Base-by-base conservation (phyloP, 257 asterid genomes). In the Nicotiana benthamiana region DNA sequence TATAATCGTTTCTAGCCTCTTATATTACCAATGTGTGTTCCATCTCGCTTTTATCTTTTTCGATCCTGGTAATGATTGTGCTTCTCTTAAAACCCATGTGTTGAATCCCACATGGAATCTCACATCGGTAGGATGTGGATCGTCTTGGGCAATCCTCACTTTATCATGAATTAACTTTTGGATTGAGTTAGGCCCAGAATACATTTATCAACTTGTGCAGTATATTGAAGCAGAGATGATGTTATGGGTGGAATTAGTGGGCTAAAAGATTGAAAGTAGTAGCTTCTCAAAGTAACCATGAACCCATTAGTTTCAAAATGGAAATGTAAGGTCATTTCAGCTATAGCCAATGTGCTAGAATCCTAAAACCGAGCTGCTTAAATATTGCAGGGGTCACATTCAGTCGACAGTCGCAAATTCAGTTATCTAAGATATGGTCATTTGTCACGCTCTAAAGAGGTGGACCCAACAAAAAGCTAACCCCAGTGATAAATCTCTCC, bases 1-100 rank as follows among this genome's bases (percentile, higher is more conserved):
- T 83, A 79, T 60, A 81, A 81, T 83, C 46, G 30, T 79, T 81
- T 70, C 60, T 83, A 53, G 80, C 75, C 64, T 81, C 70, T 78
- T 75, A 9, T 60, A 68, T 6, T 15, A 80, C 63, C n/a, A 77
- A 53, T 40, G 32, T 10, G 66, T 56, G 79, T 57, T 20, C 32
- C 27, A 2, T 59, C 34, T 76, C 40, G 27, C 9, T 46, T 72
- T 6, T 20, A 12, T 70, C 77, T 22, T 18, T 22, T 22, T 0
- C 2, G 7, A 22, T 46, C 11, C 7, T 11, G 40, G n/a, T 26
- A 48, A 13, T 24, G 24, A 40, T 70, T 40, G 34, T 68, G 34
- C 32, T 70, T 46, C 36, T 24, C 8, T 46, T 72, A 46, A 22
- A 72, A 24, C 9, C 7, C 36, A 5, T 32, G 34, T 30, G 34